Conservation (phyloP, 2,329 filamentous ascomycete genomes). For the Diaporthe sp. region DNA sequence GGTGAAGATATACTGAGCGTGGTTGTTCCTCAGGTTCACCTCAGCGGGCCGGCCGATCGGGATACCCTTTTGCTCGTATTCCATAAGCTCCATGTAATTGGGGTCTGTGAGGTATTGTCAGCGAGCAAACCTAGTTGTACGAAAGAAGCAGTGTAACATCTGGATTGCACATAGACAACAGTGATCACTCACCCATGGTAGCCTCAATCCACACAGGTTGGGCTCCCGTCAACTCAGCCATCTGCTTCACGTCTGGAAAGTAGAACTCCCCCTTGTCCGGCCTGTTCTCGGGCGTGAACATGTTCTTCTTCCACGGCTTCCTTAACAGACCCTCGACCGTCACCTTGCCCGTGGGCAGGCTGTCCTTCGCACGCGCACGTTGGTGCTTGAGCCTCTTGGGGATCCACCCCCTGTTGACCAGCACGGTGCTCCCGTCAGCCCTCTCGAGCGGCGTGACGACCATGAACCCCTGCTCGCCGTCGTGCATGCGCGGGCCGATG, state of each 20-base stretch:
- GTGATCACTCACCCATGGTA: conserved; percentile 78
- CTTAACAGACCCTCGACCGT: conserved; percentile 85
- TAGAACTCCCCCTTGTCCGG: conserved; percentile 90
- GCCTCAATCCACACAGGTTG: conserved; percentile 96
- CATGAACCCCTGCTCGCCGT: conserved; percentile 90
- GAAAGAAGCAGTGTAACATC: conserved; percentile 32
- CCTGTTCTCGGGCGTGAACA: conserved; percentile 92
- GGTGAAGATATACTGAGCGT: conserved; percentile 98
- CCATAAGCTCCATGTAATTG: conserved; percentile 79
- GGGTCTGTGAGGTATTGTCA: conserved; percentile 65
- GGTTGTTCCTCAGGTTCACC: conserved; percentile 95
- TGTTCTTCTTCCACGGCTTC: conserved; percentile 96
- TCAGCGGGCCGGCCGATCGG: conserved; percentile 89
- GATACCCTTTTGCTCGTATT: conserved; percentile 82
- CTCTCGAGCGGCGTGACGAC: conserved; percentile 93
- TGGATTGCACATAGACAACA: conserved; percentile 30
- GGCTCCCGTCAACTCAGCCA: conserved; percentile 84
- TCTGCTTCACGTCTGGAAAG: conserved; percentile 92
- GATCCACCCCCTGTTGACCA: conserved; percentile 95
- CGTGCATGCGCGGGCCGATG: conserved; percentile 87
- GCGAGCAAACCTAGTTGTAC: conserved; percentile 12
- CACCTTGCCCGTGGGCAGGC: conserved; percentile 77
- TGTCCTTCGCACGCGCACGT: conserved; percentile 69
- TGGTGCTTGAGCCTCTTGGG: conserved; percentile 77
- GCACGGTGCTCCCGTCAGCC: conserved; percentile 70